Conservation (phyloP, 177 flowering plant genomes). For the Vitis hybrid region DNA sequence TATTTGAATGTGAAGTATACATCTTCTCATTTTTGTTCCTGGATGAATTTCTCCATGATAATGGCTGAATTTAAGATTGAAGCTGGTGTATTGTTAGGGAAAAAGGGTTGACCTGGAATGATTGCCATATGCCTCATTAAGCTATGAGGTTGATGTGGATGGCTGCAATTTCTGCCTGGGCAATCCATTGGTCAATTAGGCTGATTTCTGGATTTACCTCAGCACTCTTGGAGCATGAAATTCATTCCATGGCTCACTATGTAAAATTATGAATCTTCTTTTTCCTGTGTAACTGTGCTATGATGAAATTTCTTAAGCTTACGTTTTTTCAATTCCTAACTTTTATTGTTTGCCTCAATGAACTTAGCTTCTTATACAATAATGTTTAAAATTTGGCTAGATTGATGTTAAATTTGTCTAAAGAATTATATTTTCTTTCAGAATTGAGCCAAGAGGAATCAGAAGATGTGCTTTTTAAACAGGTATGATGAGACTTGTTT, state of each 20-base stretch:
- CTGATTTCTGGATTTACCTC: neutral
- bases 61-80: neutral
- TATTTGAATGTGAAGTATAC: neutral
- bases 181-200: neutral
- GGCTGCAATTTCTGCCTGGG: neutral
- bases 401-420: slow-evolving; percentile 2
- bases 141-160: neutral
- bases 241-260: neutral
- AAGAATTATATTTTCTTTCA: slow-evolving; percentile 27
- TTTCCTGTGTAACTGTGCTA: too few species aligned
- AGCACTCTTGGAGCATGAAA: neutral
- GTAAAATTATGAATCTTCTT: too few species aligned
- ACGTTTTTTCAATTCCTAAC: too few species aligned
- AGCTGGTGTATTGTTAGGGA: neutral
- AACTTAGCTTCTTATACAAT: neutral
- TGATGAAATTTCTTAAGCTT: too few species aligned
- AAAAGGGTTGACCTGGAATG: neutral
- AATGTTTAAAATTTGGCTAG: neutral
- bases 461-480: slow-evolving; percentile 84
- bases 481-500: slow-evolving; percentile 40
- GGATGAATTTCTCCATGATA: too few species aligned
- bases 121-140: neutral
- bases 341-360: neutral
- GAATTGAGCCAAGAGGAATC: slow-evolving; percentile 78
- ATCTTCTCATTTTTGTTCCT: neutral